These are phyloP conservation scores for Hypholoma fasciculare DNA, from an alignment of 768 basidiomycete species.

Conservation along the genomic window DNA sequence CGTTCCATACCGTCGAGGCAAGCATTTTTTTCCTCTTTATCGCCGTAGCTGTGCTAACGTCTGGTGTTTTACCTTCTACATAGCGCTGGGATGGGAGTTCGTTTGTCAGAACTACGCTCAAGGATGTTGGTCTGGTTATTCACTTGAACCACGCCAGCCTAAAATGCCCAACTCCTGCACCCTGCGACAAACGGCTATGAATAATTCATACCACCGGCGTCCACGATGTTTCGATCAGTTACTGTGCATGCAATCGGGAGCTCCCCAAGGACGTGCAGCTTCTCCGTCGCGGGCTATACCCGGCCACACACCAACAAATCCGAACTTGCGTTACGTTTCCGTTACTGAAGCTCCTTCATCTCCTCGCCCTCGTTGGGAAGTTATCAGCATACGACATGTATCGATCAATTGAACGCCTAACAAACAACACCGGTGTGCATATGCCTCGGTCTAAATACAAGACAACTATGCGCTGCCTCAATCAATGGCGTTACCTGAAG, in stretches of 20 bases:
- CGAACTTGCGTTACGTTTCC: conserved; percentile 11
- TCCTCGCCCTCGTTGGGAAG: conserved; percentile 1
- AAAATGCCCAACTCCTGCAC: not conserved
- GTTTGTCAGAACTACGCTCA: not conserved
- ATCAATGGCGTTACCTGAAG: too few species aligned
- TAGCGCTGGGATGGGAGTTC: not conserved
- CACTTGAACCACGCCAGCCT: conserved; percentile 4
- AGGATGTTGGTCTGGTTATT: not conserved
- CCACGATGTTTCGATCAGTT: conserved; percentile 9
- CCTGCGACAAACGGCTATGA: conserved; percentile 5
- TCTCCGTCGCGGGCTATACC: conserved; percentile 10
- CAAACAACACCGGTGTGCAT: not conserved
- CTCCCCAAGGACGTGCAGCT: conserved; percentile 17
- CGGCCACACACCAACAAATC: conserved; percentile 8
- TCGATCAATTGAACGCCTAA: conserved; percentile 5
- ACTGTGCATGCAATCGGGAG: conserved; percentile 8
- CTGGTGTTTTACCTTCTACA: too few species aligned
- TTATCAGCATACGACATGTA: conserved; percentile 9
- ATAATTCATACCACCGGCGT: conserved; percentile 15
- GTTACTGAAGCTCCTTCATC: too few species aligned
- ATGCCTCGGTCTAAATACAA: not conserved
- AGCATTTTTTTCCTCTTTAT: too few species aligned
- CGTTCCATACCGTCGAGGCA: too few species aligned
- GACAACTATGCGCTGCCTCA: not conserved
- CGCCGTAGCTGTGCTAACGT: too few species aligned